Conservation (phyloP, 208 protist species). For the Vickermania spadyakhi region DNA sequence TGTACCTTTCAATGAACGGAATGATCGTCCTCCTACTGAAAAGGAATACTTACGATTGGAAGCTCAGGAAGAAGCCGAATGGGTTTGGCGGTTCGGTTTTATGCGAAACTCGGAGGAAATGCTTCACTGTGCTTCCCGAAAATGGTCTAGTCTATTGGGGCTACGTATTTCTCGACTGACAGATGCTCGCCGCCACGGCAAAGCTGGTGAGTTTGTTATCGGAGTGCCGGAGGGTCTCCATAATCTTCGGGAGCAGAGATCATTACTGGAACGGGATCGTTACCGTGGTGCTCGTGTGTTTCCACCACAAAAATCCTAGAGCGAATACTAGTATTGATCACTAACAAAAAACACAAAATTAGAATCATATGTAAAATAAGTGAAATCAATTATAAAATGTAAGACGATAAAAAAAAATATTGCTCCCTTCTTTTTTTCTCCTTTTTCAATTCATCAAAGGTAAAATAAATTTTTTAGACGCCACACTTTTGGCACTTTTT, state of each 20-base stretch:
- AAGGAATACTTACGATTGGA: no score
- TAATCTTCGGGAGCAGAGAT: constrained; percentile 67
- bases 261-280: constrained; percentile 62
- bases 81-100: constrained; percentile 83
- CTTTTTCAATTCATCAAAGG: no score
- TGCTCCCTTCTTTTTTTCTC: no score
- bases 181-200: constrained; percentile 65
- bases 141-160: constrained; percentile 54
- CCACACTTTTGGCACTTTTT: no score
- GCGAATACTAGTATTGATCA: no score
- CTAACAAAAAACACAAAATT: no score
- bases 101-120: constrained; percentile 44
- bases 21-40: no score
- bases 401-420: no score
- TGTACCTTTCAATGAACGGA: no score
- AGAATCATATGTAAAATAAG: no score
- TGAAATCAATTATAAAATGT: no score
- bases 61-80: constrained; percentile 32
- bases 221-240: constrained; percentile 82
- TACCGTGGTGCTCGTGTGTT: constrained; percentile 62
- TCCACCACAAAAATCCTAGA: constrained; percentile 52
- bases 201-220: constrained; percentile 78
- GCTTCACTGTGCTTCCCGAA: constrained; percentile 38
- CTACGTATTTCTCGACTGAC: constrained; percentile 70
- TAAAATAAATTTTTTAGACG: no score